phyloP scores from a whole-genome alignment of 352 stramenopile species.

The Thalassiosira exigua region DNA sequence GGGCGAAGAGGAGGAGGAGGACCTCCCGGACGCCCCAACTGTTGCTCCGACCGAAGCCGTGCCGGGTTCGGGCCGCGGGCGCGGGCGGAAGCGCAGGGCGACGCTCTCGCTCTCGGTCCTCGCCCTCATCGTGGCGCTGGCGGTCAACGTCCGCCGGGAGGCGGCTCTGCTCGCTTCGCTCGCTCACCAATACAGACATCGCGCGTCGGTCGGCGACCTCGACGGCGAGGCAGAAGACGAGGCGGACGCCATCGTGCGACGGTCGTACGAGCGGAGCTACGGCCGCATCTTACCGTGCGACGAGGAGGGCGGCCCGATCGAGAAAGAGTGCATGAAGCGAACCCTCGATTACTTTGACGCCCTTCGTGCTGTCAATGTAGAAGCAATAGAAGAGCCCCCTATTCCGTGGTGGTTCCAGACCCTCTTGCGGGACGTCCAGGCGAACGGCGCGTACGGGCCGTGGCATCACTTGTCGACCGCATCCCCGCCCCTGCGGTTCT shows the following conservation, averaged over 20 bases:
- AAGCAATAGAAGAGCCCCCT: slow-evolving; percentile 4
- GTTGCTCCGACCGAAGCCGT: too few relatives aligned
- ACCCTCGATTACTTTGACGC: slow-evolving; percentile 25
- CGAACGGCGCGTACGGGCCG: slow-evolving; percentile 19
- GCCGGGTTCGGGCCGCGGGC: too few relatives aligned
- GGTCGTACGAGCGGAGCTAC: slow-evolving; percentile 35
- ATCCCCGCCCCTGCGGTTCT: slow-evolving; percentile 46
- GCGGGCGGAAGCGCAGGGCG: too few relatives aligned
- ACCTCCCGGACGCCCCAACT: too few relatives aligned
- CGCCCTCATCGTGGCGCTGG: not conserved
- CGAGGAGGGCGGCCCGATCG: slow-evolving; percentile 10
- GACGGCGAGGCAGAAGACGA: slow-evolving; percentile 25
- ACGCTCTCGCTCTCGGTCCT: too few relatives aligned
- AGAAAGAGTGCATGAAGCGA: slow-evolving; percentile 32
- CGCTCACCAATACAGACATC: not conserved
- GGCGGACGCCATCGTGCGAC: slow-evolving; percentile 37
- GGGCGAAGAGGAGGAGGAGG: too few relatives aligned
- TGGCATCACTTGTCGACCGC: slow-evolving; percentile 54
- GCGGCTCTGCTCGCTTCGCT: not conserved
- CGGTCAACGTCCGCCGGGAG: not conserved
- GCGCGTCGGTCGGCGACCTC: not conserved
- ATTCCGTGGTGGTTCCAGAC: slow-evolving; percentile 57
- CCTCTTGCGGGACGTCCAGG: slow-evolving; percentile 29
- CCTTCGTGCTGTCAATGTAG: not conserved
- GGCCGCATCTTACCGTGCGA: slow-evolving; percentile 37